These are phyloP conservation scores for Pterocarpus santalinus DNA, from an alignment of 306 rosid genomes.

Conservation along the genomic window DNA sequence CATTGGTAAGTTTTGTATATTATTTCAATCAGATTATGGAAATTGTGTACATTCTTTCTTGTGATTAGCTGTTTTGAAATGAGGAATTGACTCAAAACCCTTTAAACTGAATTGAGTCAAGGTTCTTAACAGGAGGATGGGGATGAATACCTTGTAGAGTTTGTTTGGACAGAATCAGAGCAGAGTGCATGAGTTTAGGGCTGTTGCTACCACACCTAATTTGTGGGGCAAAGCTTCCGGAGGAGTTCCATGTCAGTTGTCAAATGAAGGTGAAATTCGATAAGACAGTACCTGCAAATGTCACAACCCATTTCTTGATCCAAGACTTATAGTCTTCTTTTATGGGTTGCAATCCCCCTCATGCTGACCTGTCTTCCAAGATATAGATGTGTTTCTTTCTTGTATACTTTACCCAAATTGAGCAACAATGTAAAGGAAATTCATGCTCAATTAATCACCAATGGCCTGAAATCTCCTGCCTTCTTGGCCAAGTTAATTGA, in stretches of 20 bases:
- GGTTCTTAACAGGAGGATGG: background rate
- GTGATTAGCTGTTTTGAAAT: conserved; percentile 13
- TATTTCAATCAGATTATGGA: background rate
- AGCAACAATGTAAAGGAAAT: conserved; percentile 57
- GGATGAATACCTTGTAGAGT: conserved; percentile 13
- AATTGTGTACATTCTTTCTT: background rate
- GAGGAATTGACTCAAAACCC: background rate
- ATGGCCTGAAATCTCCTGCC: conserved; percentile 62
- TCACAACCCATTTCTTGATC: conserved; percentile 10
- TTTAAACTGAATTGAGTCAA: background rate
- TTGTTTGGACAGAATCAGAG: background rate
- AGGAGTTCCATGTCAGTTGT: background rate
- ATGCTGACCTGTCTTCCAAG: conserved; percentile 59
- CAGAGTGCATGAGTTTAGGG: conserved; percentile 7
- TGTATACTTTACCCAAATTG: conserved; percentile 53
- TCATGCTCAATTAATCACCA: conserved; percentile 73
- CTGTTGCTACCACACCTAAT: conserved; percentile 11
- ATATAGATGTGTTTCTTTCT: conserved; percentile 48
- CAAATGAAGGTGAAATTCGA: conserved; percentile 11
- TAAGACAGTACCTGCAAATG: background rate
- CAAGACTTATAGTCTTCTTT: background rate
- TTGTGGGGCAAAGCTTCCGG: conserved; percentile 15
- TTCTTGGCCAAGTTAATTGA: conserved; percentile 64
- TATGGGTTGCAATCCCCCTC: conserved; percentile 13
- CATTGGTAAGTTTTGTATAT: background rate